phyloP scores from a whole-genome alignment of 495 filamentous ascomycete genomes.

The Podospora pseudopauciseta region DNA sequence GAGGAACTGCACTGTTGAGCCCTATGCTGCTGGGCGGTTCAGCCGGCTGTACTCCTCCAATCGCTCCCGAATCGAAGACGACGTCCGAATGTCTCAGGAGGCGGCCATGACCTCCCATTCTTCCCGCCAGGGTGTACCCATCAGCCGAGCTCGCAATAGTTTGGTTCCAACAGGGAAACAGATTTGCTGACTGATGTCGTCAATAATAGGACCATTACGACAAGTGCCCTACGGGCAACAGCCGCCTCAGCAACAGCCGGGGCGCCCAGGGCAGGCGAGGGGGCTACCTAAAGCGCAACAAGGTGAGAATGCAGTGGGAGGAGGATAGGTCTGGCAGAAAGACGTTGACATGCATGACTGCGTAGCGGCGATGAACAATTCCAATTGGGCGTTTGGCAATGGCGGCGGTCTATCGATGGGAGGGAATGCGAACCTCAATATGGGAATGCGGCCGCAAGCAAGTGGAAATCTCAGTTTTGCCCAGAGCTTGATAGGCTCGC shows the following conservation, averaged over 20 bases:
- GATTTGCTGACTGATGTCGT: background rate
- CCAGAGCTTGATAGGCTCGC: conserved; percentile 69
- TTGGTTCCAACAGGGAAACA: background rate
- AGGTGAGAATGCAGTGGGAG: conserved; percentile 47
- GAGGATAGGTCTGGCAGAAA: background rate
- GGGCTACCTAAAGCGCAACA: conserved; percentile 72
- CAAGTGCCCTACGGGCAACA: conserved; percentile 54
- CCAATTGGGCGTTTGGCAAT: conserved; percentile 68
- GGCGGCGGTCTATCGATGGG: conserved; percentile 59
- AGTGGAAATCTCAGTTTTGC: conserved; percentile 68
- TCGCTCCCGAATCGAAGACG: background rate
- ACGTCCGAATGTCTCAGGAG: background rate
- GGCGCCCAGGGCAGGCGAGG: conserved; percentile 54
- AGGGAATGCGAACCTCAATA: conserved; percentile 50
- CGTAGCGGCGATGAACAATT: conserved; percentile 53
- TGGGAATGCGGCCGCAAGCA: conserved; percentile 50
- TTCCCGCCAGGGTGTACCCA: background rate
- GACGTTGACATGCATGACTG: conserved; percentile 29
- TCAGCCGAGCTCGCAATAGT: background rate
- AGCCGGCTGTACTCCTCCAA: background rate
- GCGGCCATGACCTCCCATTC: background rate
- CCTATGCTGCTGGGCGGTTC: background rate
- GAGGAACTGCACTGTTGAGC: background rate
- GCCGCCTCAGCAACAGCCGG: conserved; percentile 56
- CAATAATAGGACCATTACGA: background rate